A percentile compares a stretch with the other conserved stretches of the same genome.
phyloP scores from a whole-genome alignment of 768 basidiomycete genomes.

The Auricularia cornea region DNA sequence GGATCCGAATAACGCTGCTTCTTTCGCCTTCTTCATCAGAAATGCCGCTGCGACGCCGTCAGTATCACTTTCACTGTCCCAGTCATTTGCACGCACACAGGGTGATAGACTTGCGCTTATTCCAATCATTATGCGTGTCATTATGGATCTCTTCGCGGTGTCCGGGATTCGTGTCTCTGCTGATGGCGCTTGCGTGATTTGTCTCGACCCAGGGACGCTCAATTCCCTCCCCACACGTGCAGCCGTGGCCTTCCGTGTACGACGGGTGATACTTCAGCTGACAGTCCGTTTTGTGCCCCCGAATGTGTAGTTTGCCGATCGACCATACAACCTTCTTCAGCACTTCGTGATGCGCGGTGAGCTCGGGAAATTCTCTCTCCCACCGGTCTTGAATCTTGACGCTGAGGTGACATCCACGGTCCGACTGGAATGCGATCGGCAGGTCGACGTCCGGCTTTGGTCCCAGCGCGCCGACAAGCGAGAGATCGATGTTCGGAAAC shows the following conservation, averaged over 20 bases:
- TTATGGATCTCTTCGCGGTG: no score
- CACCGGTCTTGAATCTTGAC: background rate
- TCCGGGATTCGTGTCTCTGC: no score
- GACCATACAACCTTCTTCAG: background rate
- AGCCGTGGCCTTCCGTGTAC: background rate
- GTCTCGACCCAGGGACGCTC: background rate
- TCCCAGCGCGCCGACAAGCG: background rate
- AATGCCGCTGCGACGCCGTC: no score
- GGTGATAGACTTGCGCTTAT: no score
- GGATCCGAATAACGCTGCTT: no score
- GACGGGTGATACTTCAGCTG: background rate
- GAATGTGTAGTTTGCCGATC: background rate
- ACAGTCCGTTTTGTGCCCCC: background rate
- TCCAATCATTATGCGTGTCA: no score
- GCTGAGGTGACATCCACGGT: background rate
- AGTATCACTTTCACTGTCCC: no score
- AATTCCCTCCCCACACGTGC: background rate
- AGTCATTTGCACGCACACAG: no score
- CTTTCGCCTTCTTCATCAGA: no score
- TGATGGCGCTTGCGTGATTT: background rate
- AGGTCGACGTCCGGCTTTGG: background rate
- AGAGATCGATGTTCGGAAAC: background rate
- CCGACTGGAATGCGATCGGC: background rate
- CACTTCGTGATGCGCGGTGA: background rate
- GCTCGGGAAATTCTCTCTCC: background rate